Evolutionary conservation across 2,329 filamentous ascomycete species (phyloP).

Genomic region (Coleophoma crateriformis): DNA sequence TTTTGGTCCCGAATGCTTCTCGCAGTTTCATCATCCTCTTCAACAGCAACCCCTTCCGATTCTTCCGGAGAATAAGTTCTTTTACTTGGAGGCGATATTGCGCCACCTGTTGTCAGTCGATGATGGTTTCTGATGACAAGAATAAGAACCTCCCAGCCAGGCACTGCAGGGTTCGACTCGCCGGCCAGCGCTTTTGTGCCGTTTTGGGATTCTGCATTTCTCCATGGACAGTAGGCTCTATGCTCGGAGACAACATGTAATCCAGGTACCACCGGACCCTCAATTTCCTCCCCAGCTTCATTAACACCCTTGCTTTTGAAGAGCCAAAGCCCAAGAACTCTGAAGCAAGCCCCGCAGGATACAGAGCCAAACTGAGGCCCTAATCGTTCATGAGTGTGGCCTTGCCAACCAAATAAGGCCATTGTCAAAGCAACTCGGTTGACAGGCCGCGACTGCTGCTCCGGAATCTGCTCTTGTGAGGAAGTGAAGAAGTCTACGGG

Average conservation of each 20-base stretch:
- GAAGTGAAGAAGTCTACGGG: slow-evolving; percentile 49
- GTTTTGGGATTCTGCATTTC: slow-evolving; percentile 58
- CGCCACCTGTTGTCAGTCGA: slow-evolving; percentile 12
- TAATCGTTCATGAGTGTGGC: slow-evolving; percentile 27
- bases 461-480: slow-evolving; percentile 19
- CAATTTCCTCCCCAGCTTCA: slow-evolving; percentile 42
- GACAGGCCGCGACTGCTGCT: slow-evolving; percentile 22
- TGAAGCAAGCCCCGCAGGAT: slow-evolving; percentile 76
- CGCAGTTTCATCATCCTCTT: slow-evolving; percentile 26
- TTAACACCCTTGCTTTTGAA: slow-evolving; percentile 72
- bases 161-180: slow-evolving; percentile 24
- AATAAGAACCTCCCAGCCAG: slow-evolving; percentile 51
- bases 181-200: slow-evolving; percentile 23
- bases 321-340: slow-evolving; percentile 89
- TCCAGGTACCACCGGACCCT: slow-evolving; percentile 53
- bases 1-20: slow-evolving; percentile 46
- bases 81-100: slow-evolving; percentile 2
- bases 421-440: slow-evolving; percentile 62
- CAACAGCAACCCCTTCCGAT: slow-evolving; percentile 3
- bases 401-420: slow-evolving; percentile 72
- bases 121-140: slow-evolving; percentile 54
- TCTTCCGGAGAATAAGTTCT: slow-evolving; percentile 2
- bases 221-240: slow-evolving; percentile 81
- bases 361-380: slow-evolving; percentile 34
- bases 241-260: slow-evolving; percentile 69